Base-by-base conservation (phyloP, 352 stramenopile genomes). In the Globisporangium emineosum region DNA sequence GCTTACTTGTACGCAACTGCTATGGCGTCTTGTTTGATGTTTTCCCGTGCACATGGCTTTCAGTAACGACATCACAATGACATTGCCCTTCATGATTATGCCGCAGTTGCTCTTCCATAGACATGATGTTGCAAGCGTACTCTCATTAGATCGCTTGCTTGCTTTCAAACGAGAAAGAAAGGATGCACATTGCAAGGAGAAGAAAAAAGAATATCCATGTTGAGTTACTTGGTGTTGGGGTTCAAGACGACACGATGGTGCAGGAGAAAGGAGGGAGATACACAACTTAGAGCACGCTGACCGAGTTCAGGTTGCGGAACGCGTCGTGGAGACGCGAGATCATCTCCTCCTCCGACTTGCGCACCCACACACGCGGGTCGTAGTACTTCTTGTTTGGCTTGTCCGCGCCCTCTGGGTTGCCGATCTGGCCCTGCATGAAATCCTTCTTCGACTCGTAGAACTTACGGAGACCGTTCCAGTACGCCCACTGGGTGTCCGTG, bases 331-430 rank as follows among this genome's bases (percentile, higher is more conserved):
- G 81, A 73, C 96, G 94, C 60, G 75, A 75, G 55, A 93, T 89
- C 96, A 99, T 98, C 69, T 80, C 75, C 68, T 98, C 93, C 80
- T 99, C 95, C 69, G 93, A 97, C 89, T 98, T 98, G 79, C 95
- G 91, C 67, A 98, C 83, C 96, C 95, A 98, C 73, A 98, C 93
- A 73, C 97, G 94, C 66, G 97, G 97, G 79, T 99, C 97, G 85
- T 99, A 99, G 87, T 98, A 99, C 91, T 99, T 99, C 94, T 99
- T 99, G 95, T 99, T 99, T 53, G 97, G 97, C 83, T 98, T 98
- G 75, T 98, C 93, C 32, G 85, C 80, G 69, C 95, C 97, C 35
- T 98, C 94, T 19, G 97, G 96, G 89, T 99, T 99, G 77, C 97
- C 97, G 64, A 99, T 99, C 81, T 99, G 97, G 78, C 79, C 87